Conservation (phyloP, 495 filamentous ascomycete genomes). For the Aspergillus nanangensis region DNA sequence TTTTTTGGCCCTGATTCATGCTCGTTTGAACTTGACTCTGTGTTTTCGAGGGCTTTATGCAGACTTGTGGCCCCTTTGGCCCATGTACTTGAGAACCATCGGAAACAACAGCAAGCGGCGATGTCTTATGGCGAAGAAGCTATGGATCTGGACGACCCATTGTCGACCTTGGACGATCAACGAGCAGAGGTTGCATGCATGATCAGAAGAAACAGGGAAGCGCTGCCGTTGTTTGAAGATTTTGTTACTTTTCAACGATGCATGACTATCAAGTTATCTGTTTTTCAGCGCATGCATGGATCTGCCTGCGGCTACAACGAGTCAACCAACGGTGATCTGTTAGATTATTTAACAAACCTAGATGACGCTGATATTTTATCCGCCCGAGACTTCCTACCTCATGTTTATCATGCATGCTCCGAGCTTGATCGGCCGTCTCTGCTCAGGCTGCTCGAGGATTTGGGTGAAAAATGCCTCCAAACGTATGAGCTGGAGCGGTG, state of each 20-base stretch:
- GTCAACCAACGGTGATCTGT: conserved; percentile 35
- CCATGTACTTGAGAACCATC: conserved; percentile 39
- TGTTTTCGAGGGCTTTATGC: conserved; percentile 17
- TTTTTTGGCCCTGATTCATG: conserved; percentile 22
- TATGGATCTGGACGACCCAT: conserved; percentile 78
- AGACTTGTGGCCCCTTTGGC: conserved; percentile 26
- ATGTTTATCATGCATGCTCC: conserved; percentile 34
- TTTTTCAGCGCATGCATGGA: conserved; percentile 23
- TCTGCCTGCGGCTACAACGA: conserved; percentile 29
- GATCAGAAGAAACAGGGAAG: conserved; percentile 25
- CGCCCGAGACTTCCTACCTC: conserved; percentile 44
- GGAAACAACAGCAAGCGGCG: conserved; percentile 22
- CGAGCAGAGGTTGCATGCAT: conserved; percentile 17
- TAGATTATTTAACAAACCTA: conserved; percentile 55
- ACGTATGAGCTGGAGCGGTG: conserved; percentile 64
- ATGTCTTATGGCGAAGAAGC: conserved; percentile 39
- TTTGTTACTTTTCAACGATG: conserved; percentile 30
- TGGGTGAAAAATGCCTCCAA: conserved; percentile 58
- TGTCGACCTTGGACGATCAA: conserved; percentile 54
- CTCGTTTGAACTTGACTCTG: conserved; percentile 8
- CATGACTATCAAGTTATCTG: conserved; percentile 32
- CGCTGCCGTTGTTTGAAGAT: conserved; percentile 24
- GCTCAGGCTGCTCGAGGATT: conserved; percentile 44
- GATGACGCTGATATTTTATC: conserved; percentile 57
- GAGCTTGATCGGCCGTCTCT: conserved; percentile 30